Evolutionary conservation across 805 yeast genomes (phyloP).

Genomic region (Wickerhamiella shivajii): DNA sequence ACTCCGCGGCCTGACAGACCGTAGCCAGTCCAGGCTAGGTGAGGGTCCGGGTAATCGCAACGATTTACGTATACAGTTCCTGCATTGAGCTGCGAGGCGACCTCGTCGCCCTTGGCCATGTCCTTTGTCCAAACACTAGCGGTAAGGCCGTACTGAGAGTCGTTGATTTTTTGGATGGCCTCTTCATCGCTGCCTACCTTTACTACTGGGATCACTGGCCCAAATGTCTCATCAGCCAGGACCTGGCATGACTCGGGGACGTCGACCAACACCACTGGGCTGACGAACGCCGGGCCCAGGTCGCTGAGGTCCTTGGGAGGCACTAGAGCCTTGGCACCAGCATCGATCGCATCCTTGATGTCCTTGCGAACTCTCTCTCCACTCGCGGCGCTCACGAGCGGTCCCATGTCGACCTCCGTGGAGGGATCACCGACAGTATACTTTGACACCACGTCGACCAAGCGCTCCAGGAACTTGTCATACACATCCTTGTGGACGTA

Average conservation of each 20-base stretch:
- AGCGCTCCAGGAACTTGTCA: conserved; percentile 43
- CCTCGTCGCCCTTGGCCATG: conserved; percentile 48
- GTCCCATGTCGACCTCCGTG: conserved; percentile 55
- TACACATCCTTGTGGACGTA: conserved; percentile 52
- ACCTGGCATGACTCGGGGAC: conserved; percentile 52
- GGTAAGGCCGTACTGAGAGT: conserved; percentile 70
- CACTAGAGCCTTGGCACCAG: conserved; percentile 41
- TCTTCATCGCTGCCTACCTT: conserved; percentile 64
- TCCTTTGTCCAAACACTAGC: conserved; percentile 74
- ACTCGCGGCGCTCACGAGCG: conserved; percentile 39
- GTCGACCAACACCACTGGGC: conserved; percentile 70
- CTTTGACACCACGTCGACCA: conserved; percentile 34
- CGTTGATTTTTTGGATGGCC: conserved; percentile 59
- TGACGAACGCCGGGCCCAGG: conserved; percentile 60
- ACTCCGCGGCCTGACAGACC: conserved; percentile 61
- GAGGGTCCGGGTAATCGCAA: conserved; percentile 47
- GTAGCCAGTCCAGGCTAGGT: conserved; percentile 63
- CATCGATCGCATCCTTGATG: conserved; percentile 34
- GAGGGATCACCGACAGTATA: conserved; percentile 71
- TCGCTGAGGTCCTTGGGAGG: conserved; percentile 57
- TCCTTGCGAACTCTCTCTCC: conserved; percentile 34
- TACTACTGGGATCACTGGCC: conserved; percentile 69
- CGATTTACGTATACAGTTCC: conserved; percentile 55
- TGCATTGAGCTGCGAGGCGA: conserved; percentile 44
- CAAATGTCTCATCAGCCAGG: conserved; percentile 74